Evolutionary conservation across 1,284 basidiomycete genomes (phyloP), one percentile per base, ranked within the genome.

Genomic region (Peniophora sp.): DNA sequence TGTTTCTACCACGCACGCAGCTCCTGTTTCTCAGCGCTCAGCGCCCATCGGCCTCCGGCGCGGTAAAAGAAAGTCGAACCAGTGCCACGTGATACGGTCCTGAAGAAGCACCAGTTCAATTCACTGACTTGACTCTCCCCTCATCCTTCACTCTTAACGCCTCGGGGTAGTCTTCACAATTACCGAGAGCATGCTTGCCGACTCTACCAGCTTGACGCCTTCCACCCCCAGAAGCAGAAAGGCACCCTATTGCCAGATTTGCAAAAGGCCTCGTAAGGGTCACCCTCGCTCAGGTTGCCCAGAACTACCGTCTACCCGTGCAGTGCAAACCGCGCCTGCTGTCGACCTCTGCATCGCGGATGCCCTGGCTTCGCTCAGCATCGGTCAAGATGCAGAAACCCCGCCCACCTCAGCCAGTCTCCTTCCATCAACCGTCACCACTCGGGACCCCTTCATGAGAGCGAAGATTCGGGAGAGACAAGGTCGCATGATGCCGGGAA

Each of bases 401-500:
- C 45, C 39, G 41, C 24, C 35, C 37, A 11, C 41, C 20, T 42
- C 41, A 50, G 49, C 6, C 47, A 45, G n/a, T 39, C 24, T 23
- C 46, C 18, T 41, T 34, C 32, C 12, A n/a, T 43, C 37, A n/a
- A 34, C 17, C 51, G 48, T 23, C 71, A 22, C 48, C 18, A 14
- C 14, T 9, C 32, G 27, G 37, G 50, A 42, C 45, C 24, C 54
- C 14, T 52, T 55, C 3, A 35, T 49, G 27, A 55, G 56, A 27
- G 48, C 56, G 46, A 47, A 58, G 52, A 44, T 48, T 49, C 18
- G 50, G 46, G 49, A 47, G 42, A 49, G 49, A 47, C 50, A 51
- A n/a, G 58, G 64, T 42, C 58, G 59, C 24, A 60, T 61, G 47
- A 81, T 81, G 80, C 79, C 79, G 2, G 72, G 79, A 45, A 74